Conservation (phyloP, 2,329 filamentous ascomycete genomes). For the Lecanoromycetidae sp. region DNA sequence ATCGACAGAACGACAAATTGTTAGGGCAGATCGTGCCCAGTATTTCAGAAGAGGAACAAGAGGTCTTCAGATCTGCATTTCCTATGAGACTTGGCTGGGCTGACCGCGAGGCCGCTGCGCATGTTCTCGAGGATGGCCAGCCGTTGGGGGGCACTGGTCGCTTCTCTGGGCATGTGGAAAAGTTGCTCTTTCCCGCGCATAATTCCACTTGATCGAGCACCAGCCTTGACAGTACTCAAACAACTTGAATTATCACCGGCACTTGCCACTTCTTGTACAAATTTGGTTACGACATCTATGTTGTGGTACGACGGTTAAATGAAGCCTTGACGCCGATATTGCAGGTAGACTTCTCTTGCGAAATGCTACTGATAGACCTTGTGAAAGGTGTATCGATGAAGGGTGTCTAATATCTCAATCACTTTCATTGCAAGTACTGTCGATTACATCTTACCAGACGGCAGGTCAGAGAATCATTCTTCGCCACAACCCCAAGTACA, state of each 20-base stretch:
- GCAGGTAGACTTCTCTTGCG: neutral
- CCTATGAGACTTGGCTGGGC: constrained; percentile 22
- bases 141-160: constrained; percentile 23
- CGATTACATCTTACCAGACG: too few species aligned
- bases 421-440: too few species aligned
- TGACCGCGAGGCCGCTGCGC: constrained; percentile 18
- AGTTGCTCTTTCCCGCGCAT: neutral
- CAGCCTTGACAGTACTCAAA: neutral
- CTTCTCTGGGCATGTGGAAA: constrained; percentile 21
- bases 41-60: constrained; percentile 22
- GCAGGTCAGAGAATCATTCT: too few species aligned
- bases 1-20: constrained; percentile 14
- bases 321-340: neutral
- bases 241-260: constrained; percentile 4
- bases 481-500: too few species aligned
- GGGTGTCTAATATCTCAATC: too few species aligned
- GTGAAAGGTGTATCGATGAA: too few species aligned
- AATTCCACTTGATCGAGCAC: too few species aligned
- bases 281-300: neutral
- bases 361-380: too few species aligned
- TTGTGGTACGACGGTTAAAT: neutral
- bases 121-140: constrained; percentile 22
- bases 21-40: constrained; percentile 22
- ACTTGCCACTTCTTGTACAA: neutral
- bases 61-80: constrained; percentile 21